Evolutionary conservation across 2,329 filamentous ascomycete species (phyloP), one percentile per base, ranked within the genome.

Genomic region (Fulvia fulva): DNA sequence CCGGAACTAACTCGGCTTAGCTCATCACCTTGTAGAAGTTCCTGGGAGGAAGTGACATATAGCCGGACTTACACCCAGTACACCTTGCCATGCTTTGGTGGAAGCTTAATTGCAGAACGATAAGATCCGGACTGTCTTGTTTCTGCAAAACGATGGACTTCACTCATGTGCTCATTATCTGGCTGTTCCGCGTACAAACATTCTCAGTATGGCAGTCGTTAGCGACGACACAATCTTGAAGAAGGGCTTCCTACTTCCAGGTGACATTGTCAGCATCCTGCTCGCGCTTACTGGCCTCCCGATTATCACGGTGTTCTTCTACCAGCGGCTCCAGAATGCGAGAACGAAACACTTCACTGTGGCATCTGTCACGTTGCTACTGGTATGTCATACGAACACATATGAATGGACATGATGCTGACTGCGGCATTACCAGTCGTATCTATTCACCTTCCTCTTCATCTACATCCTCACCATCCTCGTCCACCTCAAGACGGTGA

Each of bases 401-500:
- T 43, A 28, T 21, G 6, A 23, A 14, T 12, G 16, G 9, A 21
- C 19, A 2, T 16, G 1, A 12, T 19, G 9, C 34, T 54, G 26
- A 59, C 54, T 25, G 53, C n/a, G 11, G 19, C 23, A 6, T 22
- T n/a, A 2, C 11, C 37, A 63, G 61, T 62, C 58, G 25, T 65
- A 65, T 32, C 23, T 59, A 9, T 52, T 59, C 8, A 56, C 55
- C 6, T 65, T 65, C 47, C 22, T 63, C 50, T 65, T 62, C 55
- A 57, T 65, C 44, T 61, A 63, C 41, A 37, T 63, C 28, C 52
- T 63, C 34, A 63, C 63, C 14, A 52, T 55, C 16, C 30, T 65
- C 23, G 50, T 65, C 12, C 63, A 65, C 44, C 53, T 65, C 25
- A 57, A 55, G 11, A 51, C 44, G 4, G 30, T 21, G 14, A 59